Evolutionary conservation across 2,329 filamentous ascomycete genomes (phyloP).

Genomic region (Claviceps sp.): DNA sequence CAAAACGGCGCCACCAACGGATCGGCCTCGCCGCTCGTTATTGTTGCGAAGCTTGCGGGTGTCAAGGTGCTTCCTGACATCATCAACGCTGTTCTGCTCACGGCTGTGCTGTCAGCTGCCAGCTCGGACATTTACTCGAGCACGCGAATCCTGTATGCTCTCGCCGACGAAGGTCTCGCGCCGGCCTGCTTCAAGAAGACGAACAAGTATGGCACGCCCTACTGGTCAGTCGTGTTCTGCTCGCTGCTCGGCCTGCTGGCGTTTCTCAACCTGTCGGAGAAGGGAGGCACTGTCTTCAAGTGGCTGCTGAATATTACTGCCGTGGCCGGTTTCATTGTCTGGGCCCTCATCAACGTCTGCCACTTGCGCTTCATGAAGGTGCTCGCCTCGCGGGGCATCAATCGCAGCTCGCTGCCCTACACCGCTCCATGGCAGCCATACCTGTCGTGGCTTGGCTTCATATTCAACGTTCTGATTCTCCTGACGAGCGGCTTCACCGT

Average conservation of each 20-base stretch:
- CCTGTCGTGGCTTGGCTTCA: slow-evolving; percentile 50
- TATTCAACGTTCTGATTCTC: slow-evolving; percentile 50
- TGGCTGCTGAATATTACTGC: slow-evolving; percentile 62
- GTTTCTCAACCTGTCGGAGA: slow-evolving; percentile 51
- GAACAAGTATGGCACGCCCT: slow-evolving; percentile 49
- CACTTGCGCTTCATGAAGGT: slow-evolving; percentile 54
- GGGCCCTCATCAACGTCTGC: slow-evolving; percentile 51
- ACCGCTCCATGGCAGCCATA: slow-evolving; percentile 48
- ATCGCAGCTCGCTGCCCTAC: slow-evolving; percentile 46
- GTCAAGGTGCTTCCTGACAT: slow-evolving; percentile 51
- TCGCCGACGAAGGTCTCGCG: slow-evolving; percentile 51
- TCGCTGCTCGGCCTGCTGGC: slow-evolving; percentile 48
- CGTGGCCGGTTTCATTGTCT: slow-evolving; percentile 56
- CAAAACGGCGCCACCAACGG: slow-evolving; percentile 40
- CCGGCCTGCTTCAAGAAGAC: slow-evolving; percentile 45
- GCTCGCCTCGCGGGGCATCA: slow-evolving; percentile 40
- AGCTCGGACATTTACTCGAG: slow-evolving; percentile 67
- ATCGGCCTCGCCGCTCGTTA: slow-evolving; percentile 51
- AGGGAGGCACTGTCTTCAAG: slow-evolving; percentile 49
- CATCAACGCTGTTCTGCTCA: slow-evolving; percentile 67
- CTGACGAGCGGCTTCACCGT: slow-evolving; percentile 56
- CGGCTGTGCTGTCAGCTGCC: slow-evolving; percentile 64
- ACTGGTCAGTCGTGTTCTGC: slow-evolving; percentile 39
- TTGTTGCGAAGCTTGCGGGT: slow-evolving; percentile 46
- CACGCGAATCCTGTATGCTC: slow-evolving; percentile 52